Base-by-base conservation (phyloP, 1,284 basidiomycete genomes). In the Porogramme epimiltina region DNA sequence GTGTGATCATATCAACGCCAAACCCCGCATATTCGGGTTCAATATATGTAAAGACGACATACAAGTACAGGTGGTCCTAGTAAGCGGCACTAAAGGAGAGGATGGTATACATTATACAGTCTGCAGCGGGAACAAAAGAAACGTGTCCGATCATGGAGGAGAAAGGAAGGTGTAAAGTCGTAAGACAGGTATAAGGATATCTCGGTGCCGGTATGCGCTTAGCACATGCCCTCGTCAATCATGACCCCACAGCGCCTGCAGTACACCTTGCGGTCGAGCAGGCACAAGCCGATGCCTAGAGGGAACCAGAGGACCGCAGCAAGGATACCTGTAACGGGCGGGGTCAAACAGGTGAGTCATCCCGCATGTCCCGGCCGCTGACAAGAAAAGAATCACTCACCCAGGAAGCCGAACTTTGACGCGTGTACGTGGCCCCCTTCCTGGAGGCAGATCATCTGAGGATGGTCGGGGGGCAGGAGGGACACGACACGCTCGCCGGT, bases 251-350 rank as follows among this genome's bases (percentile, higher is more conserved):
- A 91, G 11, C 87, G 81, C 20, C 63, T 68, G 68, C 89, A 92
- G 54, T 75, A 78, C 36, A 87, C 82, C 46, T 75, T 72, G 43
- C 85, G 76, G 65, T 92, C 89, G 16, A 92, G 73, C 15, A 92
- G 66, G 63, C 90, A 91, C 5, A 87, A 70, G 2, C 80, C 87
- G 40, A 92, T 76, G 5, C 89, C 89, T 0, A 91, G 69, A 1
- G 89, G 89, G 71, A 92, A 92, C 88, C 89, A 92, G 56, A 92
- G 73, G 22, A 92, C 72, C 3, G 89, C 89, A 13, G 87, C 86
- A 18, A 92, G 70, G 23, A 92, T 69, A 53, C 89, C 88, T 89
- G 55, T 16, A 51, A n/a, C 16, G 8, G 8, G 5, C 24, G 33
- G 16, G 2, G 37, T 28, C 41, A 38, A 37, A 43, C 20, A 37